Evolutionary conservation across 2,329 filamentous ascomycete species (phyloP).

Genomic region (Aspergillus candidus): DNA sequence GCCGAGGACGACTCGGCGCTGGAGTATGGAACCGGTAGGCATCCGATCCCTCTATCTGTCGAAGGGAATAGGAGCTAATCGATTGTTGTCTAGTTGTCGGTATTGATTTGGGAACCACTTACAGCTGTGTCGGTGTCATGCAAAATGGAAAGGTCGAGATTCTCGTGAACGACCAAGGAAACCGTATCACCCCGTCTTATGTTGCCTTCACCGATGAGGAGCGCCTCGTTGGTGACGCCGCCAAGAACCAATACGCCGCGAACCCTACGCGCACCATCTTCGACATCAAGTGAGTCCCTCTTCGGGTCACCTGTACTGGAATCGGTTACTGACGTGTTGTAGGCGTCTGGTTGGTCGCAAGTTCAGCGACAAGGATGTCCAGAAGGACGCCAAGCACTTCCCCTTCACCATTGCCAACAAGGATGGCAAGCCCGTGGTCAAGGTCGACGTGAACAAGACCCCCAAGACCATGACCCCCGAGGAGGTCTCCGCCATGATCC

Average conservation of each 20-base stretch:
- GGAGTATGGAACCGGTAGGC: slow-evolving; percentile 67
- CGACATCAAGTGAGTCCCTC: slow-evolving; percentile 69
- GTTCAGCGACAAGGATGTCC: slow-evolving; percentile 76
- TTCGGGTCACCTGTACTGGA: neutral
- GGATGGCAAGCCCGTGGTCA: slow-evolving; percentile 80
- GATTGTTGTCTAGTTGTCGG: slow-evolving; percentile 61
- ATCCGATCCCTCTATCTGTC: neutral
- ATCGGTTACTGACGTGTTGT: slow-evolving; percentile 7
- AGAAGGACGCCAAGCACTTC: slow-evolving; percentile 95
- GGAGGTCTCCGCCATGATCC: slow-evolving; percentile 61
- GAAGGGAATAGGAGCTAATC: neutral
- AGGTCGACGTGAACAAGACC: slow-evolving; percentile 55
- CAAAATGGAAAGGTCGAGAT: slow-evolving; percentile 93
- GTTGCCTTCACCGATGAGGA: slow-evolving; percentile 97
- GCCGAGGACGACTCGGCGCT: slow-evolving; percentile 66
- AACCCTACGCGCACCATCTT: slow-evolving; percentile 73
- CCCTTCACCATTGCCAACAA: slow-evolving; percentile 90
- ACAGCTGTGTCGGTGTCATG: slow-evolving; percentile 88
- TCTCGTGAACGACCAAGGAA: slow-evolving; percentile 92
- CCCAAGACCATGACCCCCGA: slow-evolving; percentile 61
- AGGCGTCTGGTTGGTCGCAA: slow-evolving; percentile 83
- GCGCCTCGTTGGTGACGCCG: slow-evolving; percentile 92
- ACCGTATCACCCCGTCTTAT: slow-evolving; percentile 92
- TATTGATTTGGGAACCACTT: slow-evolving; percentile 93
- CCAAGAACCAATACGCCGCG: slow-evolving; percentile 86